Base-by-base conservation (phyloP, 169 alveolate species). In the Plasmodium relictum region DNA sequence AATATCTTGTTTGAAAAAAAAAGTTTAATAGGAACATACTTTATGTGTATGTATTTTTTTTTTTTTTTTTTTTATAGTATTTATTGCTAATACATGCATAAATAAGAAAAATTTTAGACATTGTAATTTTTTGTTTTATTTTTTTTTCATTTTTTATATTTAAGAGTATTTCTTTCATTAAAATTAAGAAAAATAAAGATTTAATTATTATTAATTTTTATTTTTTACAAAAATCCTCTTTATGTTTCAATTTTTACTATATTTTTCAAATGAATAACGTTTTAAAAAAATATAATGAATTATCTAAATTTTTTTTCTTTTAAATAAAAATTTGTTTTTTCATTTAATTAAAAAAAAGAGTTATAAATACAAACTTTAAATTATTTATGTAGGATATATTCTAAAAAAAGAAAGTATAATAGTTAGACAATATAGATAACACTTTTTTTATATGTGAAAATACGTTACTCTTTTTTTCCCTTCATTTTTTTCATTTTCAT, bases 101-200 rank as follows among this genome's bases (percentile, higher is more conserved):
- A 22, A 69, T 69, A 48, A 54, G 44, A 65, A 54, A 22, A 65
- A 76, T 26, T 62, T 63, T 63, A 76, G 74, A 76, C 76, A 76
- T 76, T 76, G 24, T 10, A 24, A 37, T 44, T 58, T 74, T 26
- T 37, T 74, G 18, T 24, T 24, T 54, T 72, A 50, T 8, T 61
- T 20, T 72, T 61, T 61, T 44, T 61, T 22, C 8, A 12, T 18
- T 31, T 31, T 18, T 24, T 26, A 39, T 48, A 18, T 41, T 10
- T 14, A 41, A 12, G 16, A 56, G 18, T 48, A 22, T 18, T n/a
- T 50, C 10, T 71, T 4, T 16, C 22, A 41, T 41, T 24, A 44
- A 39, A 41, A 42, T 31, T 73, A 20, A 62, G 48, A 48, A 20
- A 62, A 24, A 48, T 73, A 9, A 14, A 42, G 3, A 39, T 44